A percentile compares a stretch with the other conserved stretches of the same genome.
Evolutionary conservation across 2,329 filamentous ascomycete genomes (phyloP).

Genomic region (Tetracladium maxilliforme): DNA sequence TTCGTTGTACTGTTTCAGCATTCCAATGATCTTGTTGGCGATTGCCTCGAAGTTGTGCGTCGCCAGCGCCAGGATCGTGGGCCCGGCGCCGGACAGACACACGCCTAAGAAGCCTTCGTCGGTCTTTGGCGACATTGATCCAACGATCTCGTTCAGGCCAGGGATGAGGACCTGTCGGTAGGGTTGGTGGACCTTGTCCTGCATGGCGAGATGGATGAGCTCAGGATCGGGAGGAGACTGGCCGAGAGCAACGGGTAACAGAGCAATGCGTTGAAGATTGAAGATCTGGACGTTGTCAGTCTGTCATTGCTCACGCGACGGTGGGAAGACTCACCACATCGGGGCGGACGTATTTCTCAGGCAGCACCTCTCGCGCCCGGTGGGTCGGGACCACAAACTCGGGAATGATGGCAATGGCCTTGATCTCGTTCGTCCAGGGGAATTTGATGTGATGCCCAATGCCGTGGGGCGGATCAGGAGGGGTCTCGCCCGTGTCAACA

Average conservation of each 20-base stretch:
- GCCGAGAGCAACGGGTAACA: conserved; percentile 79
- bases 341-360: conserved; percentile 60
- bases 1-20: conserved; percentile 49
- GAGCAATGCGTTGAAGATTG: conserved; percentile 86
- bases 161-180: conserved; percentile 88
- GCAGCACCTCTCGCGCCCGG: conserved; percentile 74
- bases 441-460: conserved; percentile 97
- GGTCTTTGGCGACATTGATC: conserved; percentile 75
- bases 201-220: conserved; percentile 95
- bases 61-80: conserved; percentile 85
- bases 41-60: conserved; percentile 83
- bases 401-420: conserved; percentile 91
- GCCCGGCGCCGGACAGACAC: conserved; percentile 86
- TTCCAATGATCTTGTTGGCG: conserved; percentile 60
- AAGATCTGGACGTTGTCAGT: conserved; percentile 27
- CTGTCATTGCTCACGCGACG: too few species aligned
- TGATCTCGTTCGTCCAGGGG: conserved; percentile 86
- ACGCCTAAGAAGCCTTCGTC: conserved; percentile 86
- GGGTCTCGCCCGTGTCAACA: conserved; percentile 72
- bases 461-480: conserved; percentile 76
- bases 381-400: conserved; percentile 94
- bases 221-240: conserved; percentile 82
- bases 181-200: conserved; percentile 95
- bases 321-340: conserved; percentile 59
- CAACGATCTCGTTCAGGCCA: conserved; percentile 77